Conservation (phyloP, 164 flowering plant species). For the Vitis riparia region DNA sequence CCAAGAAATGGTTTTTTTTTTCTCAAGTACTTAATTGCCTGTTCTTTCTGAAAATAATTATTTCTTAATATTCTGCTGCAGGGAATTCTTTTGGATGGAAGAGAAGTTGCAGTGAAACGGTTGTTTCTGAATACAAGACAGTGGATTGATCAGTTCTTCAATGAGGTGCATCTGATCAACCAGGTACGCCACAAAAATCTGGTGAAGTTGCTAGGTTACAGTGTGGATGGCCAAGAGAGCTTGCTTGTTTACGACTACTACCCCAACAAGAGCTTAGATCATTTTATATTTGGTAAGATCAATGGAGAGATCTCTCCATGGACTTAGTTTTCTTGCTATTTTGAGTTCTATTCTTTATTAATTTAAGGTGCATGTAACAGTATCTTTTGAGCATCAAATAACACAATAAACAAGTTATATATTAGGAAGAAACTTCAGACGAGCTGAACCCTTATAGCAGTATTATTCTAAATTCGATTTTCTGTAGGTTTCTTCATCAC, state of each 20-base stretch:
- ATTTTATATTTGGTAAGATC: slow-evolving; percentile 15
- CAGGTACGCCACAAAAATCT: slow-evolving; percentile 19
- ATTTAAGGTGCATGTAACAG: background rate
- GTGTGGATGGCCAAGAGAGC: slow-evolving; percentile 23
- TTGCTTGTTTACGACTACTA: slow-evolving; percentile 21
- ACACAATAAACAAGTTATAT: too few relatives aligned
- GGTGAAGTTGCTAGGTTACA: slow-evolving; percentile 20
- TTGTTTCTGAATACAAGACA: slow-evolving; percentile 15
- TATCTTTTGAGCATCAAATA: background rate
- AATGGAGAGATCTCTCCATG: background rate
- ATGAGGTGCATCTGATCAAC: slow-evolving; percentile 15
- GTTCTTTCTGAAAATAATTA: background rate
- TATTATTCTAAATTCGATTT: too few relatives aligned
- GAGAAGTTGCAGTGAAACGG: slow-evolving; percentile 20
- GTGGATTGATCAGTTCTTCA: slow-evolving; percentile 20
- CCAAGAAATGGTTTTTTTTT: too few relatives aligned
- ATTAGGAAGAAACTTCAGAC: too few relatives aligned
- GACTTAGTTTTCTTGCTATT: background rate
- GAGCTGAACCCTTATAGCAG: too few relatives aligned
- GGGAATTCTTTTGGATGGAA: slow-evolving; percentile 13
- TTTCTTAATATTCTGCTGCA: background rate
- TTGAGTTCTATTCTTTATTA: background rate
- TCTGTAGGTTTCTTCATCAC: too few relatives aligned
- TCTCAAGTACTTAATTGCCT: too few relatives aligned
- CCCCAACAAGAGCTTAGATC: slow-evolving; percentile 20